Base-by-base conservation (phyloP, 805 yeast genomes). In the Osmozyma mogii region DNA sequence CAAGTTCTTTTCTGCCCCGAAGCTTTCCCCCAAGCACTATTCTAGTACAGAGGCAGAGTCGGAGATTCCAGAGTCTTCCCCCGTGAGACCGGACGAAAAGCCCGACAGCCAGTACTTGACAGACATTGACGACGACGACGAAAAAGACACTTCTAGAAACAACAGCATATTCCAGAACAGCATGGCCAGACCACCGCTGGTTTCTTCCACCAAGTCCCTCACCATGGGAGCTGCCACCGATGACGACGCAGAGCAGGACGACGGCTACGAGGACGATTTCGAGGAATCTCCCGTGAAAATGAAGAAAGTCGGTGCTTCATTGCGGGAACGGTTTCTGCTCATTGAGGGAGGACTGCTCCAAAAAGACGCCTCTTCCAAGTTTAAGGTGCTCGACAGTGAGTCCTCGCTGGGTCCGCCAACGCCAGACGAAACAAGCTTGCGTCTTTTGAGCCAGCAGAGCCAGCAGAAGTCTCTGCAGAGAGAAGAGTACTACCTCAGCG, bases 201-300 rank as follows among this genome's bases (percentile, higher is more conserved):
- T 22, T 18, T 22, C 34, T 4, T 11, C 25, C 4, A 28, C 27
- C 21, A 18, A 18, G n/a, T n/a, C n/a, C n/a, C n/a, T n/a, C n/a
- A n/a, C n/a, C n/a, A n/a, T n/a, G n/a, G n/a, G n/a, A n/a, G n/a
- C n/a, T n/a, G n/a, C n/a, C n/a, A n/a, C n/a, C n/a, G n/a, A n/a
- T n/a, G n/a, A n/a, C n/a, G n/a, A 8, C 8, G 9, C 21, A 18
- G 8, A 10, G 9, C 21, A 40, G 7, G 40, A 50, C 12, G 57
- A 52, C 13, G 55, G 49, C 6, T 49, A 50, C 17, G 60, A 55
- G 22, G 58, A 59, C 24, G 64, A 57, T 17, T 47, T 61, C 7
- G 69, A 61, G 30, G 68, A 61, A 35, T 61, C 68, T 3, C 68
- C 68, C 4, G 44, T 54, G 6, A 61, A 60, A 27, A 16, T 25